Evolutionary conservation across 1,139 yeast genomes (phyloP), one percentile per base, ranked within the genome.

Genomic region (Yamadazyma songkhlaensis): DNA sequence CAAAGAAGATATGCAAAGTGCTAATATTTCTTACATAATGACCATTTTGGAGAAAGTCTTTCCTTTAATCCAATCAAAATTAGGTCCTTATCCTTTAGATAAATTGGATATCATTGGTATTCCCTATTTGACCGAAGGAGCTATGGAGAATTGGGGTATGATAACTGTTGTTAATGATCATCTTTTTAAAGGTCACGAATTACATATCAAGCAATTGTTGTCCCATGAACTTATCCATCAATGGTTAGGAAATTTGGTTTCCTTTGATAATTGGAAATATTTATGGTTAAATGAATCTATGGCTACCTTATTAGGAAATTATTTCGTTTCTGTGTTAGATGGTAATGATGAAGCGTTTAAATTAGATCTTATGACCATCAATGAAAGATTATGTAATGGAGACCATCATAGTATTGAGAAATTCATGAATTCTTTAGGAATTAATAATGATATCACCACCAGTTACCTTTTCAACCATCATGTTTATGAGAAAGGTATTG

Each of bases 121-220:
- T 10, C 92, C 92, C 6, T 82, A 79, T 48, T 65, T 84, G 42
- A 69, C 79, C 25, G 90, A 84, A 55, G 84, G 86, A 41, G 92
- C 86, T 4, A 84, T 83, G 81, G 94, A 84, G 54, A 83, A 84
- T 52, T 81, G 84, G 77, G 85, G 87, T 3, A 60, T 82, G 61
- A 69, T 84, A 25, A 74, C 83, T 3, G 68, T 82, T 7, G 72
- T 80, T 41, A 70, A 76, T 34, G 47, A 51, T 17, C 46, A 47
- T 38, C 40, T 48, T 14, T 47, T 46, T 30, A 40, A 42, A 13
- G 41, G 39, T 24, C 44, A 43, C 32, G 29, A 30, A 2, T 51
- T 81, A 9, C 55, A 80, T 13, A 45, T 75, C 15, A 60, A 66
- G 34, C 84, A 81, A 48, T 66, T 84, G 36, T 54, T 84, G 6